Conservation (phyloP, 1,284 basidiomycete genomes). For the Boletus nobilissimus region DNA sequence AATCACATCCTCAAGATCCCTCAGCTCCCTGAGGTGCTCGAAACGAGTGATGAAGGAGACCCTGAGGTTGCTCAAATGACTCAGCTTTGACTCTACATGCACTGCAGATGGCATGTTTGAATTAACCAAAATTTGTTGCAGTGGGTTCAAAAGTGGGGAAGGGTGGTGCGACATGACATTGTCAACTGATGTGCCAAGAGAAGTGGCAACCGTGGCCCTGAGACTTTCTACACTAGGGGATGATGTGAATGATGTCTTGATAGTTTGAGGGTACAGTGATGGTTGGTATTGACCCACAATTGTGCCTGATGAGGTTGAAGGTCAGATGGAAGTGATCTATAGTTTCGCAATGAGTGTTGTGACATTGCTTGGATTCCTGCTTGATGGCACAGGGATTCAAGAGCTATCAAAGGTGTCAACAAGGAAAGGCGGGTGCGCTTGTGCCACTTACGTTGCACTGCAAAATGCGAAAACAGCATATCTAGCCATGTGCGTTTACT, state of each 20-base stretch:
- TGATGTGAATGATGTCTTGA: slow-evolving; percentile 52
- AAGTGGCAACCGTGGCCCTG: slow-evolving; percentile 38
- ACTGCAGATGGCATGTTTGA: slow-evolving; percentile 33
- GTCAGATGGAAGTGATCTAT: slow-evolving; percentile 74
- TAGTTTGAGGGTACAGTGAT: slow-evolving; percentile 73
- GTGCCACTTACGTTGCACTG: slow-evolving; percentile 70
- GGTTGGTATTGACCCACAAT: slow-evolving; percentile 72
- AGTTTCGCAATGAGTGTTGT: slow-evolving; percentile 76
- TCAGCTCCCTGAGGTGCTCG: too few relatives aligned
- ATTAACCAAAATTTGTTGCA: slow-evolving; percentile 40
- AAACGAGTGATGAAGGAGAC: too few relatives aligned
- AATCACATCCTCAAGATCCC: too few relatives aligned
- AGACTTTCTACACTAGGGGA: slow-evolving; percentile 56
- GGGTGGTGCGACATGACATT: slow-evolving; percentile 14
- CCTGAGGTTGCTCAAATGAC: too few relatives aligned
- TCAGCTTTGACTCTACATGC: slow-evolving; percentile 18
- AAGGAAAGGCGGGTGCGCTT: too few relatives aligned
- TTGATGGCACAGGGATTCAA: slow-evolving; percentile 71
- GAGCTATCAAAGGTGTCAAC: slow-evolving; percentile 58
- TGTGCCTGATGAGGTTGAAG: slow-evolving; percentile 67
- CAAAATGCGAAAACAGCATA: slow-evolving; percentile 76
- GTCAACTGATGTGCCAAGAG: too few relatives aligned
- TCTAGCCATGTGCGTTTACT: slow-evolving; percentile 74
- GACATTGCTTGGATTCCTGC: slow-evolving; percentile 76
- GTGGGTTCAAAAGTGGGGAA: slow-evolving; percentile 24